Evolutionary conservation across 1,284 basidiomycete genomes (phyloP), one percentile per base, ranked within the genome.

Genomic region (Austropuccinia psidii): DNA sequence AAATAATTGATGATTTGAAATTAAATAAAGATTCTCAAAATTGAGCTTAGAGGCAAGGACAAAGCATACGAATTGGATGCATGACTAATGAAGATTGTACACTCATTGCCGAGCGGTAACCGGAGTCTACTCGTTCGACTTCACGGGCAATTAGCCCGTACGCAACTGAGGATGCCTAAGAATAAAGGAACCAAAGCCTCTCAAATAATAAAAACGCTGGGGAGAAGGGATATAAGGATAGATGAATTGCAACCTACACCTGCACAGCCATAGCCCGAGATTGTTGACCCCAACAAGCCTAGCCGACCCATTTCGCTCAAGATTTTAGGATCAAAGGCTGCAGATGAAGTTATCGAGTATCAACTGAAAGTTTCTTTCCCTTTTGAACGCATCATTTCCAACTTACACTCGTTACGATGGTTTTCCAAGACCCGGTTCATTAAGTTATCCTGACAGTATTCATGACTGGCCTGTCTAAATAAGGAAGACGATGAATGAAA

Each of bases 81-180:
- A 98, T 98, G n/a, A 95, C 92, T 39, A 98, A 85, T 5, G 92
- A 95, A 0, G 90, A 93, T 81, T 98, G 95, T 0, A 98, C 95
- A 33, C 91, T 94, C 80, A 94, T 89, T n/a, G 89, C 94, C 5
- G 90, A 93, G 41, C 94, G 88, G 80, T 96, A 98, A 2, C 95
- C 95, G 0, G 93, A 96, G 81, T 98, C 95, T 47, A 98, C 88
- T 67, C 91, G 84, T 82, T 98, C 94, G 4, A 98, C 88, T 80
- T 97, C 94, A 57, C 95, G 85, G 1, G 93, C 90, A 77, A 98
- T 90, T 39, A 98, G 84, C 7, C 95, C 95, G 78, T 97, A 98
- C 0, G 93, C 90, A 24, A 80, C 79, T 11, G 76, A 76, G 4
- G 77, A 78, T 9, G 79, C 77, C 75, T 76, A 57, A 19, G 24